Base-by-base conservation (phyloP, 2,329 filamentous ascomycete genomes). In the Penicillium sp. region DNA sequence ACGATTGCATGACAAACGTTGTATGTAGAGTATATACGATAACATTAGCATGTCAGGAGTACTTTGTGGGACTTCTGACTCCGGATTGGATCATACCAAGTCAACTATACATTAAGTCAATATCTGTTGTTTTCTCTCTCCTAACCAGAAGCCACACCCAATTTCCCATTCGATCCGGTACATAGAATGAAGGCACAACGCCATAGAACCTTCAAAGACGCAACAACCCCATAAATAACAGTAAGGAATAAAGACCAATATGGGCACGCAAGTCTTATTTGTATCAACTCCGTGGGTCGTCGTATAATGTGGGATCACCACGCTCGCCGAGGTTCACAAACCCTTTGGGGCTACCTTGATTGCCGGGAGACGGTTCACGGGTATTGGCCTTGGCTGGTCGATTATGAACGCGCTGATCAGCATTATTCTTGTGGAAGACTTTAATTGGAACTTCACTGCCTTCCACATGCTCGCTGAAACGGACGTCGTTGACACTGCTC, bases 291-390 rank as follows among this genome's bases (percentile, higher is more conserved):
- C 67, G 70, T 35, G 70, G 69, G 31, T 90, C 87, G 48, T 82
- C 84, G 69, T 87, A 97, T 14, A 97, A 79, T 42, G 82, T 79
- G 72, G 91, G 85, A 67, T 97, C 93, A 5, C 92, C 93, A 66
- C 89, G 90, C 15, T 91, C 91, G 37, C 93, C 93, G 79, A 95
- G 82, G 58, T 87, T 84, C 72, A 91, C 87, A 64, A 97, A 97
- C 66, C 94, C 91, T 5, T 82, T 79, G 0, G 90, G 82, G 29
- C 85, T 82, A 53, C 90, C 81, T 57, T 86, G 79, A 29, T 85
- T 83, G 25, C 85, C 84, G 0, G 92, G 92, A 1, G 81, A 82
- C 1, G 80, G 73, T 75, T 96, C 90, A 25, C 61, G 65, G 4
- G 60, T 63, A 22, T 63, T 65, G 7, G 31, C 62, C 57, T 75